phyloP scores from a whole-genome alignment of 2,329 filamentous ascomycete species.

The Colletotrichum melonis region DNA sequence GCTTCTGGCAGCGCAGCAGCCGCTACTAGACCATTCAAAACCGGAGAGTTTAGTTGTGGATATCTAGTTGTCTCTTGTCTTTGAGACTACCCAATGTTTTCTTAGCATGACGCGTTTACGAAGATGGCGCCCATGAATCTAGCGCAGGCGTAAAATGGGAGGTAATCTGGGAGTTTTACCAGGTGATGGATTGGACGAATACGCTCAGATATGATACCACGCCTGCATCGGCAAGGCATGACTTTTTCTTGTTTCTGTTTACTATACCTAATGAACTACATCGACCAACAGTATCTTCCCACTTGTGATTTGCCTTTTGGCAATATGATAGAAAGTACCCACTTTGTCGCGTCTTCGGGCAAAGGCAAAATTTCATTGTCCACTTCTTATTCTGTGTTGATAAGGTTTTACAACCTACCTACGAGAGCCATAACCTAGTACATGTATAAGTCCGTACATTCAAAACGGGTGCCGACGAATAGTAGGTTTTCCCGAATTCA shows the following conservation, averaged over 20 bases:
- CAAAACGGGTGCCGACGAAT: too few relatives aligned
- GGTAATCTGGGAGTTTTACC: neutral
- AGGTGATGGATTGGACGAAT: slow-evolving; percentile 1
- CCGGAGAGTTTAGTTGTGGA: neutral
- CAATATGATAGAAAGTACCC: too few relatives aligned
- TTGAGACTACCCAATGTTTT: neutral
- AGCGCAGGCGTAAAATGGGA: slow-evolving; percentile 2
- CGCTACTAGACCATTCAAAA: slow-evolving; percentile 24
- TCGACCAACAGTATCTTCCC: too few relatives aligned
- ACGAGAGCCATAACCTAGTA: too few relatives aligned
- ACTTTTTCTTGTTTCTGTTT: neutral
- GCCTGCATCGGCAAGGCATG: slow-evolving; percentile 14
- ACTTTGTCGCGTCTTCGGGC: too few relatives aligned
- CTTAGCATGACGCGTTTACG: neutral
- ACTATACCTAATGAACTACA: slow-evolving; percentile 17
- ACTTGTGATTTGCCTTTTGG: too few relatives aligned
- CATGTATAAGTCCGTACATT: too few relatives aligned
- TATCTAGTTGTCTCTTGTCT: neutral
- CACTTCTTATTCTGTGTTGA: too few relatives aligned
- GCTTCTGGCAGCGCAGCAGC: slow-evolving; percentile 35
- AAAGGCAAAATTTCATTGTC: too few relatives aligned
- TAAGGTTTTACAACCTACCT: too few relatives aligned
- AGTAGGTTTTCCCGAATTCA: too few relatives aligned
- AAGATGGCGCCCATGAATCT: neutral
- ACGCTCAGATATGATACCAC: slow-evolving; percentile 29